Base-by-base conservation (phyloP, 176 grass and related monocot species). In the Phoenix roebelenii region DNA sequence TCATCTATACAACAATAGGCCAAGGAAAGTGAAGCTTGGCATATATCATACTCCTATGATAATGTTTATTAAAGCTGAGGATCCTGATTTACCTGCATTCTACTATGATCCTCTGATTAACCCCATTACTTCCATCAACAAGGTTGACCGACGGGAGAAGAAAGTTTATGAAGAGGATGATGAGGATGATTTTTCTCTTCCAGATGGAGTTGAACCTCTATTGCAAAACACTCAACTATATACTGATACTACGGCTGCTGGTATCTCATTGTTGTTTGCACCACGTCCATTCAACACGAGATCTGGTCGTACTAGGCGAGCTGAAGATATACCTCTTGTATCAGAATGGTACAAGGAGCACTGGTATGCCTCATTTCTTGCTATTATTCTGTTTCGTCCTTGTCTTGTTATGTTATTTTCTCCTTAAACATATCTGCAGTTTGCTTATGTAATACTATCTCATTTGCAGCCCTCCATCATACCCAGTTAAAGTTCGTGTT, bases 21-120 rank as follows among this genome's bases (percentile, higher is more conserved):
- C 92, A 49, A 97, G 92, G 77, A 97, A 88, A 91, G 92, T 97
- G 67, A 90, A 48, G 74, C 84, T 97, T 63, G 79, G 92, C 5
- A 52, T 88, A 26, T 97, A 97, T 64, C 92, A 97, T 65, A 85
- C 87, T 63, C 87, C 92, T 28, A 97, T 97, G 92, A 97, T 97
- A 82, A 97, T 97, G 92, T 97, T 88, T 62, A 97, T 97, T 72
- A 97, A 97, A 64, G 87, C 92, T 12, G 92, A 97, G 59, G 92
- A 97, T 85, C 92, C 92, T 74, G 92, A 97, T 80, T 59, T 97
- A 51, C 92, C 92, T 75, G 92, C 92, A 30, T 97, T 97, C 71
- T 97, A 97, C 49, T 97, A 91, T 64, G 92, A 97, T 77, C 92
- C 92, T 26, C 65, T 97, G 59, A 97, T 97, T 77, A 97, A 97